These are phyloP conservation scores for Beta macrorhiza DNA, from an alignment of 179 eudicot species.

Conservation along the genomic window DNA sequence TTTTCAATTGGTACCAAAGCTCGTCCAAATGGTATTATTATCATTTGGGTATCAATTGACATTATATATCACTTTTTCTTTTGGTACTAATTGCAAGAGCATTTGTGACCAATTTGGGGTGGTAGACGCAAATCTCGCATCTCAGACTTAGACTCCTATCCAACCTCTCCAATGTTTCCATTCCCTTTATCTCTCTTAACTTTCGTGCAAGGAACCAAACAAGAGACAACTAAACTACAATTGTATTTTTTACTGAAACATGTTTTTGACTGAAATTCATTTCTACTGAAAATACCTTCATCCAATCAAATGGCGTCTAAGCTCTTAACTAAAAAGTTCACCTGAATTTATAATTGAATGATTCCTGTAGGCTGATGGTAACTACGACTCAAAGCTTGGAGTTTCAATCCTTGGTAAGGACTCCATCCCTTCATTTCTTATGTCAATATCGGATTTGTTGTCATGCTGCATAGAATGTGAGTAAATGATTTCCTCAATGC, in stretches of 20 bases:
- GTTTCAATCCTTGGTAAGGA: conserved; percentile 43
- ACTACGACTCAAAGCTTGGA: conserved; percentile 46
- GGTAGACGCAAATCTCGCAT: no score
- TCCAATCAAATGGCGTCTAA: no score
- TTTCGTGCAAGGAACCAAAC: neutral
- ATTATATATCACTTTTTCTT: no score
- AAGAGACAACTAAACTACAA: neutral
- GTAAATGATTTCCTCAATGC: conserved; percentile 10
- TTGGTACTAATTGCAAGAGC: no score
- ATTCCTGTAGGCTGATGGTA: conserved; percentile 40
- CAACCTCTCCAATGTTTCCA: neutral
- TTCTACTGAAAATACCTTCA: no score
- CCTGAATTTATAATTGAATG: neutral
- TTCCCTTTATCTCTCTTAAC: neutral
- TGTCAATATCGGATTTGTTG: neutral
- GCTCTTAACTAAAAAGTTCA: no score
- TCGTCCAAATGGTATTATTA: neutral
- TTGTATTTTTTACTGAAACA: no score
- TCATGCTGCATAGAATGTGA: neutral
- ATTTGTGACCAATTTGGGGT: no score
- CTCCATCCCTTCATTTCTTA: neutral
- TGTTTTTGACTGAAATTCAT: neutral
- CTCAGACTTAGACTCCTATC: no score
- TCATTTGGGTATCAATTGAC: no score
- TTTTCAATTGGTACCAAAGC: no score